Conservation (phyloP, 495 filamentous ascomycete species). For the Tuber brumale region DNA sequence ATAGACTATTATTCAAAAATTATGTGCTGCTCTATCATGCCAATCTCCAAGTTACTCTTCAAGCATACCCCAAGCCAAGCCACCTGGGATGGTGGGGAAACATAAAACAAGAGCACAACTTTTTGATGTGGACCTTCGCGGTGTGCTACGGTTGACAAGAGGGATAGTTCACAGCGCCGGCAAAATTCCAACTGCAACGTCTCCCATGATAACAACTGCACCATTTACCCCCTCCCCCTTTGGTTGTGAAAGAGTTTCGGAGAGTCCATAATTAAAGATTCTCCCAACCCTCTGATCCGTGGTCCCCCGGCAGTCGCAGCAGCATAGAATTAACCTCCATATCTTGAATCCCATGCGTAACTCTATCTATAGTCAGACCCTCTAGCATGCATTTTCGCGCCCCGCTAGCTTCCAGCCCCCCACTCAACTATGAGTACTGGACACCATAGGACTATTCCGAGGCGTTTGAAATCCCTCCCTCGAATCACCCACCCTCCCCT, state of each 20-base stretch:
- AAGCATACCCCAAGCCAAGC: too few species aligned
- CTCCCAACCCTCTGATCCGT: constrained; percentile 30
- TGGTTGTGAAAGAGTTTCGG: constrained; percentile 30
- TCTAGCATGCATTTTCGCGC: neutral
- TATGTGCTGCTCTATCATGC: too few species aligned
- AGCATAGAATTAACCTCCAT: neutral
- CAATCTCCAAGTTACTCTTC: too few species aligned
- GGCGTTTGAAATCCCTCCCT: constrained; percentile 43
- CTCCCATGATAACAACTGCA: too few species aligned
- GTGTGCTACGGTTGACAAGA: too few species aligned
- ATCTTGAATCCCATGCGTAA: neutral
- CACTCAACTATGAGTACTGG: constrained; percentile 14
- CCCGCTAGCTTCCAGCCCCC: neutral
- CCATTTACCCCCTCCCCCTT: too few species aligned
- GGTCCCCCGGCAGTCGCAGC: constrained; percentile 13
- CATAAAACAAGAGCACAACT: too few species aligned
- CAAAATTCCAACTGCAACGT: too few species aligned
- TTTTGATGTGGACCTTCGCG: too few species aligned
- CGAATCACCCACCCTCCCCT: constrained; percentile 42
- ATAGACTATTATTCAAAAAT: too few species aligned
- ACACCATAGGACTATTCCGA: constrained; percentile 32
- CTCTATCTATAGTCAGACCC: neutral
- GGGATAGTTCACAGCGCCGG: too few species aligned
- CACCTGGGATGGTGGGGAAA: too few species aligned
- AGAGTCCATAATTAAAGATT: constrained; percentile 36